Evolutionary conservation across 2,329 filamentous ascomycete genomes (phyloP).

Genomic region (Aspergillus ochraceoroseus): DNA sequence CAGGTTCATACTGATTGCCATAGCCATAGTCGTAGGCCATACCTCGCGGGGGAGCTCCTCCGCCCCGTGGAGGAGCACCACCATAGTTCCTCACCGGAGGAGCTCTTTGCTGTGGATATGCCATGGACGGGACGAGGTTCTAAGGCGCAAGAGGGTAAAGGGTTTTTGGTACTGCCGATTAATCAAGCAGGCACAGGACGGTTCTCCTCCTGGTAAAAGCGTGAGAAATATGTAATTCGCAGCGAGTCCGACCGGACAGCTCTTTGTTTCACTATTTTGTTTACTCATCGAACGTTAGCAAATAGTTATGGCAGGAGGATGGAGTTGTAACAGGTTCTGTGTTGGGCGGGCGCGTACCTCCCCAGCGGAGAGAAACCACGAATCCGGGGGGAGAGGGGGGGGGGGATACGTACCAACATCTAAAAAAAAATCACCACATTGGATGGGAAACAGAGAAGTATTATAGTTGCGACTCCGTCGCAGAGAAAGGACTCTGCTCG

Average conservation of each 20-base stretch:
- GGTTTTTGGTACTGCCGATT: neutral
- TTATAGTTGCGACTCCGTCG: neutral
- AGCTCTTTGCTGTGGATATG: constrained; percentile 32
- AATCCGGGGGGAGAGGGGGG: too few relatives aligned
- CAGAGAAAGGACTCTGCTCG: neutral
- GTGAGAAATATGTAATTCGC: neutral
- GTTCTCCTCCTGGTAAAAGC: neutral
- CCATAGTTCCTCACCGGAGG: constrained; percentile 34
- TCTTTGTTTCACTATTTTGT: constrained; percentile 6
- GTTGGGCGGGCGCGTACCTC: too few relatives aligned
- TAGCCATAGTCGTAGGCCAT: constrained; percentile 27
- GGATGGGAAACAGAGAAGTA: constrained; percentile 8
- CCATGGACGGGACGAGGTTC: constrained; percentile 28
- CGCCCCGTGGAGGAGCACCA: constrained; percentile 23
- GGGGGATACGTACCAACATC: too few relatives aligned
- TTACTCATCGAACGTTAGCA: constrained; percentile 1
- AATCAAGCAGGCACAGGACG: neutral
- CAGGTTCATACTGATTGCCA: constrained; percentile 23
- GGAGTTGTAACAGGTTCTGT: neutral
- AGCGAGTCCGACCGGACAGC: neutral
- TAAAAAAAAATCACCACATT: neutral
- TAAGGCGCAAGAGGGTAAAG: neutral
- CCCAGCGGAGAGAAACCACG: too few relatives aligned
- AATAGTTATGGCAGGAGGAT: neutral
- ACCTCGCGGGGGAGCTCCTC: constrained; percentile 26